phyloP scores from a whole-genome alignment of 305 asterid species.

The Fraxinus baroniana region DNA sequence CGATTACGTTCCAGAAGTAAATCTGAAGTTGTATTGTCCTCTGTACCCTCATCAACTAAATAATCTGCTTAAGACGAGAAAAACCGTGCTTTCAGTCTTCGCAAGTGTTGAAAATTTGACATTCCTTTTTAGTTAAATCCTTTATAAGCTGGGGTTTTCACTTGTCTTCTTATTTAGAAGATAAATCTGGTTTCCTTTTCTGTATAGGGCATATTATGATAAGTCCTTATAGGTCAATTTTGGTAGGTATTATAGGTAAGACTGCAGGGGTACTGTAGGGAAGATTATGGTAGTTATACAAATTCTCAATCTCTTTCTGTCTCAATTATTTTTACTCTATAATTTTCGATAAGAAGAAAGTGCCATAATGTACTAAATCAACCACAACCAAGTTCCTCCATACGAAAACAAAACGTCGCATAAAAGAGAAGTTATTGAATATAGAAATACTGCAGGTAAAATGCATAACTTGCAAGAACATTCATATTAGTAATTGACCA shows the following conservation, averaged over 20 bases:
- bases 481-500: neutral
- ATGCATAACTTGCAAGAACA: neutral
- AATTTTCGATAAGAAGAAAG: neutral
- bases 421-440: neutral
- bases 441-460: neutral
- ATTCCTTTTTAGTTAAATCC: neutral
- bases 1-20: slow-evolving; percentile 89
- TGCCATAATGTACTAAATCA: neutral
- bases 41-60: slow-evolving; percentile 94
- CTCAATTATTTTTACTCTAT: neutral
- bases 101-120: neutral
- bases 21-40: slow-evolving; percentile 89
- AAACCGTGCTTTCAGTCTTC: slow-evolving; percentile 13
- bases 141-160: neutral
- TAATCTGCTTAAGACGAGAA: slow-evolving; percentile 60
- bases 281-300: neutral
- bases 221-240: neutral
- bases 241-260: neutral
- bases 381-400: neutral
- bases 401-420: neutral
- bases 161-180: neutral
- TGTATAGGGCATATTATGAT: neutral
- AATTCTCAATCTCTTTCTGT: neutral
- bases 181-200: neutral
- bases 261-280: neutral